Conservation (phyloP, 805 yeast species). For the Candida germanica region DNA sequence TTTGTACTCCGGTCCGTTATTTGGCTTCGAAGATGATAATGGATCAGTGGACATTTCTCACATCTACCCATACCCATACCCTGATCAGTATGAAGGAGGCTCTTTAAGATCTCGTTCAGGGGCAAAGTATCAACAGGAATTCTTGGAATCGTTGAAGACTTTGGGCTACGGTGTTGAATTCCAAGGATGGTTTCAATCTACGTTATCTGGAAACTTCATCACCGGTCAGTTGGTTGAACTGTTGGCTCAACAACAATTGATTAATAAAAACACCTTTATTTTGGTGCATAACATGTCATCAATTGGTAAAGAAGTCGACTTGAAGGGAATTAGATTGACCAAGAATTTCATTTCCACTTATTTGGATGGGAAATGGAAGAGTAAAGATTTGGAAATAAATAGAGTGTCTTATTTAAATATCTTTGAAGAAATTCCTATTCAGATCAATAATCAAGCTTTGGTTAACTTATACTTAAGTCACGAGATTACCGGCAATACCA, state of each 20-base stretch:
- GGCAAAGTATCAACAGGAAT: slow-evolving; percentile 63
- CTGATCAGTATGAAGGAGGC: slow-evolving; percentile 61
- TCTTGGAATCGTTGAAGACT: slow-evolving; percentile 54
- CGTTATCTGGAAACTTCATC: slow-evolving; percentile 66
- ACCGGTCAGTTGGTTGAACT: slow-evolving; percentile 66
- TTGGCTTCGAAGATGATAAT: slow-evolving; percentile 65
- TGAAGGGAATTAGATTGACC: slow-evolving; percentile 69
- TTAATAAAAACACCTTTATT: slow-evolving; percentile 53
- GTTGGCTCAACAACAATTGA: slow-evolving; percentile 61
- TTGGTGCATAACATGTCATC: slow-evolving; percentile 70
- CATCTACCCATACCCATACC: slow-evolving; percentile 66
- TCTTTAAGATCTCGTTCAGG: slow-evolving; percentile 62
- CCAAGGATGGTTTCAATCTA: slow-evolving; percentile 79
- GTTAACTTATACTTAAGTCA: slow-evolving; percentile 50
- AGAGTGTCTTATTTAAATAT: slow-evolving; percentile 63
- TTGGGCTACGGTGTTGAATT: slow-evolving; percentile 66
- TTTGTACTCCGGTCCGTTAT: slow-evolving; percentile 64
- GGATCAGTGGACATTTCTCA: slow-evolving; percentile 53
- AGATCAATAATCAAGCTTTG: slow-evolving; percentile 65
- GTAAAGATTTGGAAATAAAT: slow-evolving; percentile 58
- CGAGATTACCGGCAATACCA: slow-evolving; percentile 14
- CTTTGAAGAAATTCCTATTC: slow-evolving; percentile 68
- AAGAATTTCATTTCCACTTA: slow-evolving; percentile 55
- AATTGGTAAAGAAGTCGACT: slow-evolving; percentile 58
- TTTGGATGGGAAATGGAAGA: slow-evolving; percentile 59